phyloP scores from a whole-genome alignment of 208 protist genomes.

The Acanthamoeba rhysodes region DNA sequence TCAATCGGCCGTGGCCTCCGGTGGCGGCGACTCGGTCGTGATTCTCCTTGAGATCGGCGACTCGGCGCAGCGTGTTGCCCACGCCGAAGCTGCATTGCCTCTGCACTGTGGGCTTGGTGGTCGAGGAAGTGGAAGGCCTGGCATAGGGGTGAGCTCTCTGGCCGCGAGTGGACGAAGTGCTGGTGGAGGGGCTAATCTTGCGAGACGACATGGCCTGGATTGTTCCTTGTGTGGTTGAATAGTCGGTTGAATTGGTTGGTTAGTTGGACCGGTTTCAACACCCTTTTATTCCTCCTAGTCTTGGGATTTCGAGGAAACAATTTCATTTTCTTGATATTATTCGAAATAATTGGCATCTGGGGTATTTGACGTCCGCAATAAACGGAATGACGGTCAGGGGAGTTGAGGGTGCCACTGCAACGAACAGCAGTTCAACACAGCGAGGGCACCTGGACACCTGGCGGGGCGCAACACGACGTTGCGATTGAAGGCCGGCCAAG shows the following conservation, averaged over 20 bases:
- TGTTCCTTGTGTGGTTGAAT: not conserved
- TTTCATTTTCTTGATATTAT: not conserved
- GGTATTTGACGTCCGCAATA: not conserved
- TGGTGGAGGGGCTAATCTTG: not conserved
- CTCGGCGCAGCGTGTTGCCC: not conserved
- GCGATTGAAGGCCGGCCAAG: not conserved
- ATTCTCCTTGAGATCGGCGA: constrained; percentile 41
- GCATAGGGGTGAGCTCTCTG: not conserved
- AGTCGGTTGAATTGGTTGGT: no score
- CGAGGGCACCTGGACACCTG: no score
- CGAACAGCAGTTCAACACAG: not conserved
- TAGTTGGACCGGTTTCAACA: no score
- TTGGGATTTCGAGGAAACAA: not conserved
- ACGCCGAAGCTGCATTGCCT: constrained; percentile 33
- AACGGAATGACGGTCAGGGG: not conserved
- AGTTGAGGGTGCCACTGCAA: not conserved
- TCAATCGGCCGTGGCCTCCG: not conserved
- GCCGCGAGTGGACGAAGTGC: not conserved
- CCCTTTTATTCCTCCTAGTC: no score
- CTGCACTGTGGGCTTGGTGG: not conserved
- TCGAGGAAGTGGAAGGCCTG: not conserved
- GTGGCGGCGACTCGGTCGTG: not conserved
- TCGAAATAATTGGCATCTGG: not conserved
- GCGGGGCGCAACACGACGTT: not conserved
- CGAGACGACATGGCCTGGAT: not conserved